These are phyloP conservation scores for Starmera dryadoides DNA, from an alignment of 805 yeast genomes.

Conservation along the genomic window DNA sequence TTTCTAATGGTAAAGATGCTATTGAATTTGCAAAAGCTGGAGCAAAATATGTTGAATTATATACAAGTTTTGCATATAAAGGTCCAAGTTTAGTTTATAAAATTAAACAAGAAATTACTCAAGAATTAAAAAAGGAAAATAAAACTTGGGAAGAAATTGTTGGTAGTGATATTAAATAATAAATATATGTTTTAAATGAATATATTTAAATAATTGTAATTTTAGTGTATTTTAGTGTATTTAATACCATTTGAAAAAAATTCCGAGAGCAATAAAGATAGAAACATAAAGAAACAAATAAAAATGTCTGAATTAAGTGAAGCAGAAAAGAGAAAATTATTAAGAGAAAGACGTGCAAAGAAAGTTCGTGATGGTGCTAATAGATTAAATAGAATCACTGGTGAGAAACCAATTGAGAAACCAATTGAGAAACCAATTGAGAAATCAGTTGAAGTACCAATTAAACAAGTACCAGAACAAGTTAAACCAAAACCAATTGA, in stretches of 20 bases:
- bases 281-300: neutral
- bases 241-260: neutral
- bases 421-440: neutral
- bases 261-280: no score
- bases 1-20: slow-evolving; percentile 80
- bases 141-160: slow-evolving; percentile 80
- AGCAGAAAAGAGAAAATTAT: slow-evolving; percentile 18
- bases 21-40: slow-evolving; percentile 91
- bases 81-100: slow-evolving; percentile 80
- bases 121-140: slow-evolving; percentile 61
- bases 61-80: slow-evolving; percentile 85
- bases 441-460: neutral
- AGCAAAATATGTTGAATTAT: slow-evolving; percentile 80
- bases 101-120: slow-evolving; percentile 51
- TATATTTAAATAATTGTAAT: neutral
- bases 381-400: slow-evolving; percentile 18
- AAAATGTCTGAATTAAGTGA: slow-evolving; percentile 2
- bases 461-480: neutral
- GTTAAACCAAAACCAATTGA: no score
- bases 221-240: neutral
- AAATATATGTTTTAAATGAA: slow-evolving; percentile 5
- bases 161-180: slow-evolving; percentile 41
- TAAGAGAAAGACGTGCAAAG: slow-evolving; percentile 21
- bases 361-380: slow-evolving; percentile 14
- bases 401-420: slow-evolving; percentile 8